Base-by-base conservation (phyloP, 805 yeast species). In the Metschnikowia similis region DNA sequence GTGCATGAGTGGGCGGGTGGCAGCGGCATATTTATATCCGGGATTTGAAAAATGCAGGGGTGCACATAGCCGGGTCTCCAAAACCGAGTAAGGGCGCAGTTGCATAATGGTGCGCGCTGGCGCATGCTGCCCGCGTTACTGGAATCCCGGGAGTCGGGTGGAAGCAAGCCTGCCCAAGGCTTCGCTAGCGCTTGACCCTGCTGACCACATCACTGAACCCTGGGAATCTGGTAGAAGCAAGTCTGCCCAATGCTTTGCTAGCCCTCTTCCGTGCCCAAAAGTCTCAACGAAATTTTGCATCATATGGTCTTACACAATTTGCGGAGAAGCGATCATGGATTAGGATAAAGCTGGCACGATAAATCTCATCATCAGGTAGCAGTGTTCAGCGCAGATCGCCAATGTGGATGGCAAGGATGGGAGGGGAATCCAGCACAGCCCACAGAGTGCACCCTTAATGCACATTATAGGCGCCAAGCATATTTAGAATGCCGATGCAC, bases 1-100 rank as follows among this genome's bases (percentile, higher is more conserved):
- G 28, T 16, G 11, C 11, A 11, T 1, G 7, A 32, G 31, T 10
- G 8, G 28, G 7, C 6, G 21, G 37, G 37, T 10, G 14, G 17
- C 14, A n/a, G 45, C 45, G 42, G 32, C 32, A 9, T 43, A 16
- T 43, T 27, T 43, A 34, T 35, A 43, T 43, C 27, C 46, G 46
- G 46, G 46, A 35, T 43, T 43, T 35, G 39, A 43, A 35, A 43
- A 27, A 35, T 14, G 32, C 40, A 35, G 34, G 14, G 35, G 29
- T 35, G 46, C 40, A 43, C 27, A 35, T 9, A 16, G 13, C 5
- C 30, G 1, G n/a, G 8, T 11, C n/a, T 4, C 14, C 17, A 9
- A 31, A 17, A 29, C 17, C 35, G 45, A 21, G 16, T 16, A 4
- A 13, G 31, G 31, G 7, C 13, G 11, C 3, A 11, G 2, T 8